Evolutionary conservation across 371 early-diverging fungal genomes (phyloP).

Genomic region (Mucor plumbeus): DNA sequence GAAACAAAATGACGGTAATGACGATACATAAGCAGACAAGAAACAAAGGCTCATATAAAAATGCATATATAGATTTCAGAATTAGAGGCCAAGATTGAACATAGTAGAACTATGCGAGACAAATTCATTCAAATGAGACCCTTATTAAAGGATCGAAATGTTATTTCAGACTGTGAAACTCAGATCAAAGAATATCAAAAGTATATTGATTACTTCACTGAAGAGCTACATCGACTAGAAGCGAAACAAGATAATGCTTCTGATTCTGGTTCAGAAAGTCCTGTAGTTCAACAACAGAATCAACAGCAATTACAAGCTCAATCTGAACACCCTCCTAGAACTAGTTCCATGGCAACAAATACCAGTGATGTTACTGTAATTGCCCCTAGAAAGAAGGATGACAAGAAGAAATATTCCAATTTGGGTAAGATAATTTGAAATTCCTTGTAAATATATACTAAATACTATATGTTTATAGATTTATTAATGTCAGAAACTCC

Average conservation of each 20-base stretch:
- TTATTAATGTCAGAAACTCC: constrained; percentile 77
- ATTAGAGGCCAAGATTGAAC: constrained; percentile 61
- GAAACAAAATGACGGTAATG: constrained; percentile 30
- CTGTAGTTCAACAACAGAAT: constrained; percentile 6
- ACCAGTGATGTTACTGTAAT: constrained; percentile 1
- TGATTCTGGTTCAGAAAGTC: constrained; percentile 23
- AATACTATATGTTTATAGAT: constrained; percentile 40
- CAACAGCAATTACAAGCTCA: neutral
- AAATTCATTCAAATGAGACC: constrained; percentile 74
- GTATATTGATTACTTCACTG: constrained; percentile 81
- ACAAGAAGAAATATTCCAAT: constrained; percentile 52
- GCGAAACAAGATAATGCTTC: constrained; percentile 35
- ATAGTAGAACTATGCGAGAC: constrained; percentile 69
- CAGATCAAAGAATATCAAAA: constrained; percentile 80
- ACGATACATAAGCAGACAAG: neutral
- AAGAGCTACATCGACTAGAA: constrained; percentile 70
- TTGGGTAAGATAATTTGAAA: constrained; percentile 45
- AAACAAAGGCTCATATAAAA: neutral
- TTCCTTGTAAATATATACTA: neutral
- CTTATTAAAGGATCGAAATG: constrained; percentile 70
- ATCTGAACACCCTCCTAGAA: constrained; percentile 29
- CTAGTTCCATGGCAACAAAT: constrained; percentile 32
- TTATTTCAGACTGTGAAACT: constrained; percentile 78
- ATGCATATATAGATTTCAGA: constrained; percentile 48
- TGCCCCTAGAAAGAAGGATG: constrained; percentile 11